These are phyloP conservation scores for Syncephalastrum monosporum DNA, from an alignment of 371 early-diverging fungal species.

Conservation along the genomic window DNA sequence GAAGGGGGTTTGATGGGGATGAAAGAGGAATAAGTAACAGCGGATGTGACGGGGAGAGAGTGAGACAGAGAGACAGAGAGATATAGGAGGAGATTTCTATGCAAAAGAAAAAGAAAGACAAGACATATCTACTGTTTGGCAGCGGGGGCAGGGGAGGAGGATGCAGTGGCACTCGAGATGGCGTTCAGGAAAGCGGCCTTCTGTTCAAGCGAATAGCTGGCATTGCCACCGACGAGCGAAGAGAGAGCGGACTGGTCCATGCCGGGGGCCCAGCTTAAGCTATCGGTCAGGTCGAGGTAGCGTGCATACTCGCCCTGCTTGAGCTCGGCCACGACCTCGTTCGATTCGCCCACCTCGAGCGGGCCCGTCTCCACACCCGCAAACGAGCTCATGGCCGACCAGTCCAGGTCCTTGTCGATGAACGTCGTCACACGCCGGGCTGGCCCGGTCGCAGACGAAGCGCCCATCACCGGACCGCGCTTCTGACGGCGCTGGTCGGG, in stretches of 20 bases:
- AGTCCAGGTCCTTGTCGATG: slow-evolving; percentile 47
- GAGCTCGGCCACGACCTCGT: slow-evolving; percentile 18
- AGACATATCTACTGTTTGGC: slow-evolving; percentile 14
- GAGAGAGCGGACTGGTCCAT: slow-evolving; percentile 18
- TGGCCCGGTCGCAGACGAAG: background rate
- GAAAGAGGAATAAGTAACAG: no score
- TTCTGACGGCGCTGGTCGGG: slow-evolving; percentile 13
- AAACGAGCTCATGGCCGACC: slow-evolving; percentile 17
- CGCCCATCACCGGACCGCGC: slow-evolving; percentile 4
- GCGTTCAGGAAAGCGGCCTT: slow-evolving; percentile 36
- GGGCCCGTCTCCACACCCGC: slow-evolving; percentile 2
- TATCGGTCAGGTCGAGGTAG: slow-evolving; percentile 26
- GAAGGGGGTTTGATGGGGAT: no score
- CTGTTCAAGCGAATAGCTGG: slow-evolving; percentile 36
- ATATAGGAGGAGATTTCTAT: no score
- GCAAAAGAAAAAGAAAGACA: no score
- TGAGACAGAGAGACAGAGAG: no score
- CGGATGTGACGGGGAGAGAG: no score
- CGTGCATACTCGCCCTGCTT: slow-evolving; percentile 33
- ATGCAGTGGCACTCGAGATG: slow-evolving; percentile 27
- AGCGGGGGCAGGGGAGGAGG: slow-evolving; percentile 6
- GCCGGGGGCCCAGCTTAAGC: slow-evolving; percentile 18
- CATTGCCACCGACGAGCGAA: slow-evolving; percentile 36
- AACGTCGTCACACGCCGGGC: slow-evolving; percentile 38
- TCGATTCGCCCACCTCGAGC: slow-evolving; percentile 6